Percentiles rank a stretch among this genome's conserved stretches.
Evolutionary conservation across 2,329 filamentous ascomycete species (phyloP).

Genomic region (Dactylellina leptospora): DNA sequence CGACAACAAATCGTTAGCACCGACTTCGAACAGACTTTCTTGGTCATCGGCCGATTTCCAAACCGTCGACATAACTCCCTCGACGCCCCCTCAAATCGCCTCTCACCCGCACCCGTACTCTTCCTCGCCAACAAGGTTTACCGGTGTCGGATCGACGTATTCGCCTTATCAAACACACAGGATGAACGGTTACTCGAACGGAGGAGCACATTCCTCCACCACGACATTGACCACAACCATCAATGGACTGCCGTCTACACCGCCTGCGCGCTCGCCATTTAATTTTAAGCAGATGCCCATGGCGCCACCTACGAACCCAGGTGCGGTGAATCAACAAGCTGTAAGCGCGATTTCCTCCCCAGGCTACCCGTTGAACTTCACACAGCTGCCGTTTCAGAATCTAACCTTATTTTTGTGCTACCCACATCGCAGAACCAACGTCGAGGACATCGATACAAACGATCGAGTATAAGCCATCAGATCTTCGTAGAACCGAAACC

Average conservation of each 20-base stretch:
- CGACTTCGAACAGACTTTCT: conserved; percentile 49
- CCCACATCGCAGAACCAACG: conserved; percentile 71
- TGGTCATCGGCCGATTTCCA: conserved; percentile 47
- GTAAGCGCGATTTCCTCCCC: conserved; percentile 13
- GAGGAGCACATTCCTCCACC: conserved; percentile 34
- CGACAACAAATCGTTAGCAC: conserved; percentile 43
- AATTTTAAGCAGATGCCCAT: conserved; percentile 52
- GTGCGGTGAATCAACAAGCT: conserved; percentile 32
- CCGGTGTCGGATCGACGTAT: conserved; percentile 24
- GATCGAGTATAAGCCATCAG: conserved; percentile 94
- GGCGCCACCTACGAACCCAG: conserved; percentile 41
- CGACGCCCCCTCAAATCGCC: conserved; percentile 46
- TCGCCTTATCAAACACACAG: conserved; percentile 34
- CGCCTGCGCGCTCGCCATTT: conserved; percentile 51
- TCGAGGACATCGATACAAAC: conserved; percentile 96
- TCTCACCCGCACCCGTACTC: conserved; percentile 30
- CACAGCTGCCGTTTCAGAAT: not conserved
- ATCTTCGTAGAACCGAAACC: conserved; percentile 93
- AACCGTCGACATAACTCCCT: conserved; percentile 33
- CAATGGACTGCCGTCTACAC: conserved; percentile 41
- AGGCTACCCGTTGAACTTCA: not conserved
- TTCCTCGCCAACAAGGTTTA: conserved; percentile 45
- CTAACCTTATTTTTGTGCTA: conserved; percentile 31
- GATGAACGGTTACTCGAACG: conserved; percentile 51
- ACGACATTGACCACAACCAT: conserved; percentile 41